Percentiles rank a stretch among this genome's conserved stretches.
phyloP scores from a whole-genome alignment of 306 rosid species.

The Echinosophora koreensis region DNA sequence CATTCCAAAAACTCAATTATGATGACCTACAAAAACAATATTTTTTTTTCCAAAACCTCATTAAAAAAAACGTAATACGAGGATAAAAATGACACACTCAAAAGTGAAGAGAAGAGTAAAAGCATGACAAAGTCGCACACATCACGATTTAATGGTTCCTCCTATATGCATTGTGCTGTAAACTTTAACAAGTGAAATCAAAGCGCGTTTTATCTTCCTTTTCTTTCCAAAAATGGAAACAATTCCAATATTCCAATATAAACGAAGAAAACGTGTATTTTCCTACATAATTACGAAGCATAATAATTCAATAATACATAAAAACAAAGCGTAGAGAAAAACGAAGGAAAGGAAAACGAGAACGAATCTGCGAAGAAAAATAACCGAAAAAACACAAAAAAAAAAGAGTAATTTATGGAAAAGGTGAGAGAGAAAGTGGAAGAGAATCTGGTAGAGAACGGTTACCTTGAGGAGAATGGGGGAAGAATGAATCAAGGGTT shows the following conservation, averaged over 20 bases:
- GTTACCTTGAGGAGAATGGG: constrained; percentile 54
- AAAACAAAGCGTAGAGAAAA: constrained; percentile 18
- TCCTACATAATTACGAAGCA: constrained; percentile 40
- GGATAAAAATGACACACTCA: neutral
- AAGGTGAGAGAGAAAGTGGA: constrained; percentile 30
- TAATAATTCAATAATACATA: constrained; percentile 7
- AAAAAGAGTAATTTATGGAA: neutral
- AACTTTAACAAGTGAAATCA: constrained; percentile 47
- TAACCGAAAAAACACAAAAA: constrained; percentile 23
- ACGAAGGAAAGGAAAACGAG: constrained; percentile 42
- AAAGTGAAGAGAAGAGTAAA: constrained; percentile 25
- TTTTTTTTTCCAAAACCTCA: neutral
- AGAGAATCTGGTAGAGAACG: constrained; percentile 49
- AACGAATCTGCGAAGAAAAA: constrained; percentile 66
- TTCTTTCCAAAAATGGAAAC: constrained; percentile 29
- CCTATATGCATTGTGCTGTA: constrained; percentile 54
- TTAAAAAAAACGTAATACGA: neutral
- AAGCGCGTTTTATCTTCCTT: constrained; percentile 1
- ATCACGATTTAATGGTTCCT: constrained; percentile 37
- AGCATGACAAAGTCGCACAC: constrained; percentile 29
- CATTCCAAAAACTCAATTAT: constrained; percentile 21
- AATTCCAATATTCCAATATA: constrained; percentile 29
- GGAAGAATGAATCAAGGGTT: constrained; percentile 62
- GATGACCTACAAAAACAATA: constrained; percentile 6
- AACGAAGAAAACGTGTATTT: constrained; percentile 31